Conservation (phyloP, 2,329 filamentous ascomycete genomes). For the Ceratocystis smalleyi region DNA sequence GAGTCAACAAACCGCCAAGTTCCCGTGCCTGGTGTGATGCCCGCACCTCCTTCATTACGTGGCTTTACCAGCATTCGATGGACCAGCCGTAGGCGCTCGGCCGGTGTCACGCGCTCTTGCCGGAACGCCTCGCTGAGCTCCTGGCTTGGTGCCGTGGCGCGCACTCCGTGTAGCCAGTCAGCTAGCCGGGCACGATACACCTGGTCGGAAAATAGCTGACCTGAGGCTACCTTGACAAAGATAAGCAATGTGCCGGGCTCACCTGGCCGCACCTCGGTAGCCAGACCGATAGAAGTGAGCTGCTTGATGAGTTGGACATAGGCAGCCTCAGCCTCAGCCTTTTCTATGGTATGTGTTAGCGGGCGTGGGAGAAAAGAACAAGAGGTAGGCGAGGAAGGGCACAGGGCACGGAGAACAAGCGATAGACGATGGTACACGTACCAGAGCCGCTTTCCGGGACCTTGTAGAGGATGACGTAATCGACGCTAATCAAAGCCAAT, state of each 20-base stretch:
- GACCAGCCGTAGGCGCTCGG: constrained; percentile 74
- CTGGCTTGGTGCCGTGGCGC: constrained; percentile 57
- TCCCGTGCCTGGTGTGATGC: constrained; percentile 52
- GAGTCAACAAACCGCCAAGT: constrained; percentile 59
- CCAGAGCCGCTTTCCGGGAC: constrained; percentile 44
- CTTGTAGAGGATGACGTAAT: constrained; percentile 74
- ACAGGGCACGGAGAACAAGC: neutral
- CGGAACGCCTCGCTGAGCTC: constrained; percentile 54
- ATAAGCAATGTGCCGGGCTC: constrained; percentile 60
- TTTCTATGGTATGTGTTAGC: constrained; percentile 10
- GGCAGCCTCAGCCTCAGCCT: constrained; percentile 51
- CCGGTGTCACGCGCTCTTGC: constrained; percentile 65
- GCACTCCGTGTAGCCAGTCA: constrained; percentile 86
- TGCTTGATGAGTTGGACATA: constrained; percentile 66
- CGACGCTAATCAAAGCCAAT: constrained; percentile 40
- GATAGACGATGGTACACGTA: constrained; percentile 25
- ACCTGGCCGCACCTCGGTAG: constrained; percentile 73
- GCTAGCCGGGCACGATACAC: constrained; percentile 77
- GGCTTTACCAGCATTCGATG: constrained; percentile 70
- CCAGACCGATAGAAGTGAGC: constrained; percentile 64
- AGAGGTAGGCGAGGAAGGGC: neutral
- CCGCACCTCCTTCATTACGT: constrained; percentile 60
- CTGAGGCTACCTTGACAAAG: constrained; percentile 66
- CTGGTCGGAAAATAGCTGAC: constrained; percentile 58
- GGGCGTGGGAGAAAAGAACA: neutral